Evolutionary conservation across 768 basidiomycete species (phyloP), one percentile per base, ranked within the genome.

Genomic region (Cystofilobasidium capitatum): DNA sequence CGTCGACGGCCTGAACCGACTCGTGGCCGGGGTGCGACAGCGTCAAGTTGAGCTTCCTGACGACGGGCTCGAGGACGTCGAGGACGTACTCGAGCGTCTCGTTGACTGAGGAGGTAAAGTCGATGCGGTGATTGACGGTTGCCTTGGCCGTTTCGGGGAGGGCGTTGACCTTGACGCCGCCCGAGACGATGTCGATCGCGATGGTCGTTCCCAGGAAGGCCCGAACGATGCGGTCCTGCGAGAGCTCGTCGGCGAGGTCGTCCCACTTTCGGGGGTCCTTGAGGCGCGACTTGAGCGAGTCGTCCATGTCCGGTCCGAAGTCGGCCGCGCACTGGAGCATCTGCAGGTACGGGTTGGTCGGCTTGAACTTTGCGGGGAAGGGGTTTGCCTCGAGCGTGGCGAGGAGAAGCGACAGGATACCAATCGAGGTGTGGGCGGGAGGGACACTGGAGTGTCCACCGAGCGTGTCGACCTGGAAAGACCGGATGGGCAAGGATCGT

Each of bases 51-150:
- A 73, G 71, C 22, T 69, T 44, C 7, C 69, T 55, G 49, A 74
- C 73, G 29, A 78, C 59, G 6, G 75, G 74, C 4, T 40, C 66
- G 59, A 77, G 65, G 55, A 76, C 36, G 20, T 70, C 58, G 44
- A 63, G 31, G 65, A 76, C 59, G 55, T 75, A 74, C 22, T 68
- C 66, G 13, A 72, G 39, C 14, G 76, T 76, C 39, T 75, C 76
- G n/a, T 70, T 69, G 51, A 76, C 73, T 12, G 74, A 75, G 12
- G 76, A 76, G n/a, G 74, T 73, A 24, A 78, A 77, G 39, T 75
- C 73, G 61, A 78, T 78, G 14, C 77, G 71, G 70, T 76, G 70
- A 61, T 78, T 78, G 69, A 78, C 71, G 31, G 71, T 74, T 2
- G 77, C 77, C 72, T 17, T 24, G 16, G 62, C 54, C 20, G 20